phyloP scores from a whole-genome alignment of 805 yeast species.

The Lipomyces kockii region DNA sequence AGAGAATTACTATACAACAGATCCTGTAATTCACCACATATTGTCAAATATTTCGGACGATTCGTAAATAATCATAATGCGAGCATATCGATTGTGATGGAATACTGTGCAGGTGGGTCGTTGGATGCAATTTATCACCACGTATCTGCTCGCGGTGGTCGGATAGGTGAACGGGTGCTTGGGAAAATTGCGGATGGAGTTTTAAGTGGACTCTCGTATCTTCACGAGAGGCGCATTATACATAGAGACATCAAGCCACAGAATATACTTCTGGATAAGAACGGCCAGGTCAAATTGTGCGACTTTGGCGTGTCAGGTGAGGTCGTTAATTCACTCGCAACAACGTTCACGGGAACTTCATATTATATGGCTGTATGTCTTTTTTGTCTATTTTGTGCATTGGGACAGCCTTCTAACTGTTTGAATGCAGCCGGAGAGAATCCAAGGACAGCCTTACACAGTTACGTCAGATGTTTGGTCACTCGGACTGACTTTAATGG shows the following conservation, averaged over 20 bases:
- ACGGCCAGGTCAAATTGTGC: slow-evolving; percentile 88
- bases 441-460: slow-evolving; percentile 92
- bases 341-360: slow-evolving; percentile 96
- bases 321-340: slow-evolving; percentile 84
- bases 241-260: slow-evolving; percentile 95
- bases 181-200: slow-evolving; percentile 91
- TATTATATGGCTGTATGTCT: slow-evolving; percentile 80
- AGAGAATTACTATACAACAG: slow-evolving; percentile 89
- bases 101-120: slow-evolving; percentile 92
- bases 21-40: slow-evolving; percentile 78
- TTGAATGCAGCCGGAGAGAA: slow-evolving; percentile 71
- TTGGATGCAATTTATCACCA: slow-evolving; percentile 87
- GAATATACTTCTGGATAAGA: slow-evolving; percentile 73
- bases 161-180: slow-evolving; percentile 89
- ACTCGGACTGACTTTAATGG: slow-evolving; percentile 85
- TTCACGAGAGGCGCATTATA: slow-evolving; percentile 84
- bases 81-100: slow-evolving; percentile 93
- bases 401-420: background rate
- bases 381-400: background rate
- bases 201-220: slow-evolving; percentile 79
- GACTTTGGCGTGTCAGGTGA: slow-evolving; percentile 97
- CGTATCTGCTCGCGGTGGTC: slow-evolving; percentile 72
- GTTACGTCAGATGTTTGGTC: slow-evolving; percentile 98
- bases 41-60: slow-evolving; percentile 92
- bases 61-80: slow-evolving; percentile 76